Conservation (phyloP, 306 rosid genomes). For the Pachyrhizus erosus region DNA sequence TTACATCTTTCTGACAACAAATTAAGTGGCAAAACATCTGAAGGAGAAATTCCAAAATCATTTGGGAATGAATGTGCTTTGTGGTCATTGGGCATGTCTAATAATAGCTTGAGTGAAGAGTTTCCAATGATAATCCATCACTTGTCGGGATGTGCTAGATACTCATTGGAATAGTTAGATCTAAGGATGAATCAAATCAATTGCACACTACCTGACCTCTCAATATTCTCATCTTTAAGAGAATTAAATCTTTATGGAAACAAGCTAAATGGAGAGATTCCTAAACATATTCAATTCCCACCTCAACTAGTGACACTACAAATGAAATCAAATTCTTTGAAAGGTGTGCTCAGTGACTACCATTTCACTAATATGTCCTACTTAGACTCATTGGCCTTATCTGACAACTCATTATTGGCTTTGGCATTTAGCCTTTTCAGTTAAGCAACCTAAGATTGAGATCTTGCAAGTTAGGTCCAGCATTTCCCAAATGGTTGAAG, state of each 20-base stretch:
- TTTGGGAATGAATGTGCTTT: background rate
- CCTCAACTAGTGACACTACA: rapidly evolving
- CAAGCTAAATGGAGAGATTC: background rate
- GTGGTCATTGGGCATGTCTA: background rate
- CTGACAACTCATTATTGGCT: background rate
- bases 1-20: background rate
- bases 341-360: constrained; percentile 29
- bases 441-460: rapidly evolving
- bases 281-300: background rate
- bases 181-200: background rate
- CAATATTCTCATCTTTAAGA: background rate
- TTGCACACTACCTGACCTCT: background rate
- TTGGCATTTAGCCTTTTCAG: constrained; percentile 15
- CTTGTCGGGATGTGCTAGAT: constrained; percentile 27
- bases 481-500: constrained; percentile 36
- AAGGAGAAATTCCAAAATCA: constrained; percentile 22
- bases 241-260: background rate
- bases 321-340: background rate
- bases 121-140: background rate
- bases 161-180: constrained; percentile 10
- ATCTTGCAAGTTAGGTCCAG: constrained; percentile 35
- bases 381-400: background rate
- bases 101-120: background rate
- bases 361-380: constrained; percentile 3
- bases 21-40: constrained; percentile 5